Percentiles rank a stretch among this genome's conserved stretches.
phyloP scores from a whole-genome alignment of 108 stramenopile genomes.

The Cyclotella cryptica region DNA sequence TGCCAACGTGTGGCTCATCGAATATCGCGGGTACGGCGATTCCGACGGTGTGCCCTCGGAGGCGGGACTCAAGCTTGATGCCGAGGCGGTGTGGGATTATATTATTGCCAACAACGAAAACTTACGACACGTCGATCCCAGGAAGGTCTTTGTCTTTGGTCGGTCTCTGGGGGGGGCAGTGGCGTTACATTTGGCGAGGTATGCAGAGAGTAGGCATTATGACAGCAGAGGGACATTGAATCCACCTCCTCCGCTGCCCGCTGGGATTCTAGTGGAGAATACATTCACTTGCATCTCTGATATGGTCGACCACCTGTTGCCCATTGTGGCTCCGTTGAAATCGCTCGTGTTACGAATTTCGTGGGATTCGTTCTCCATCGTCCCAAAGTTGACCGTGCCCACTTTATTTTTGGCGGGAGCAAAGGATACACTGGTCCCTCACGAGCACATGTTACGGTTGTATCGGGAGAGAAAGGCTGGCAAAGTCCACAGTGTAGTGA shows the following conservation, averaged over 20 bases:
- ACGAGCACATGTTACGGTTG: slow-evolving; percentile 86
- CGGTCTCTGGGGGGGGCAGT: slow-evolving; percentile 94
- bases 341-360: slow-evolving; percentile 79
- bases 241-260: slow-evolving; percentile 51
- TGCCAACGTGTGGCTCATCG: slow-evolving; percentile 88
- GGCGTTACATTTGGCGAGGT: slow-evolving; percentile 83
- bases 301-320: slow-evolving; percentile 96
- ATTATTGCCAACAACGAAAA: slow-evolving; percentile 24
- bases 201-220: slow-evolving; percentile 55
- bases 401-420: slow-evolving; percentile 90
- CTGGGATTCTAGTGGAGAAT: slow-evolving; percentile 95
- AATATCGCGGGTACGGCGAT: slow-evolving; percentile 95
- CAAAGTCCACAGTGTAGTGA: slow-evolving; percentile 26
- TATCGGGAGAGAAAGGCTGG: slow-evolving; percentile 46
- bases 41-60: slow-evolving; percentile 75
- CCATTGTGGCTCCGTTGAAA: slow-evolving; percentile 87
- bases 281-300: slow-evolving; percentile 91
- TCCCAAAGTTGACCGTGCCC: slow-evolving; percentile 56
- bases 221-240: background rate
- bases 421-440: slow-evolving; percentile 93
- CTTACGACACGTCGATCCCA: slow-evolving; percentile 64
- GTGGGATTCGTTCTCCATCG: slow-evolving; percentile 81
- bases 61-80: slow-evolving; percentile 86
- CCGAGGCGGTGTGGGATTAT: slow-evolving; percentile 74
- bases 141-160: slow-evolving; percentile 87